Evolutionary conservation across 2,329 filamentous ascomycete genomes (phyloP), one percentile per base, ranked within the genome.

Genomic region (Cladobotryum protrusum): DNA sequence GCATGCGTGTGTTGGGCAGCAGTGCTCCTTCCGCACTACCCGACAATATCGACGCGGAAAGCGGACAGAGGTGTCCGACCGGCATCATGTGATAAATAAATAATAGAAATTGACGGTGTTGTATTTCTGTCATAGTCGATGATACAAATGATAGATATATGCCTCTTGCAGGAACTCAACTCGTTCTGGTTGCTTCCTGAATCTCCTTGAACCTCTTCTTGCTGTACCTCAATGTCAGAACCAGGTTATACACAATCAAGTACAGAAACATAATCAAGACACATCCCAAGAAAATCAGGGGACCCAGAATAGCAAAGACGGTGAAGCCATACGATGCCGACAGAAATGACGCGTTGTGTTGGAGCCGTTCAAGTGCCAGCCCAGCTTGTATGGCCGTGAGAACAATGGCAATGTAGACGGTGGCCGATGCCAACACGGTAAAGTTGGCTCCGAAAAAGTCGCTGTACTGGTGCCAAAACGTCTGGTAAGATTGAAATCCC

Each of bases 361-460:
- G 43, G 4, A 73, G 61, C 34, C 41, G 44, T 2, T 61, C 51
- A 0, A 66, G 71, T 1, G 63, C 60, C 7, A 74, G 54, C 1
- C 69, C 71, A 7, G 74, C 69, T 58, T 77, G 72, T 69, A 77
- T 72, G 0, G 73, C 72, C 5, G 69, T 69, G 29, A 77, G 59
- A 9, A 74, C 61, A 14, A 75, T 56, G 36, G 67, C 67, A 19
- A 75, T 55, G 52, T 72, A 75, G 1, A 67, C 67, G 6, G 69
- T 64, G 3, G 65, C 54, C 14, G 65, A 59, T 1, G 69, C 58
- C 1, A 77, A 53, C 62, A 61, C 67, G 18, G 61, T 61, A 24
- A 75, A 67, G 52, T 75, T 72, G 37, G 70, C 61, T 8, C 17
- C 15, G 20, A 49, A 42, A 20, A 49, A 34, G 4, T n/a, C 42